phyloP scores from a whole-genome alignment of 495 filamentous ascomycete species.

The Daldinia loculata region DNA sequence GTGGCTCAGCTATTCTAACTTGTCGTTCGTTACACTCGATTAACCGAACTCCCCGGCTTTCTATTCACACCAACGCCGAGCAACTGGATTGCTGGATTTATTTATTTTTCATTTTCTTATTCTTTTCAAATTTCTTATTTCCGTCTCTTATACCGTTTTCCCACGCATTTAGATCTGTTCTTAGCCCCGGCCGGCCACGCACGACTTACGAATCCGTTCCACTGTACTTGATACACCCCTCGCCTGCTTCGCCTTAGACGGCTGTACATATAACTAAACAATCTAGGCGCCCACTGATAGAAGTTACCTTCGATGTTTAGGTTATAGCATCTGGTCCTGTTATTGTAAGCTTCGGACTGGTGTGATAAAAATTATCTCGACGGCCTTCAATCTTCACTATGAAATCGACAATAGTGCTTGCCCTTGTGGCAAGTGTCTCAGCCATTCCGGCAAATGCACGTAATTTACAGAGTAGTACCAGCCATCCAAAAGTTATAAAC shows the following conservation, averaged over 20 bases:
- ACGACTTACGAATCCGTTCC: constrained; percentile 41
- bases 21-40: constrained; percentile 18
- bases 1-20: constrained; percentile 42
- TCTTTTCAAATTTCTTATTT: constrained; percentile 17
- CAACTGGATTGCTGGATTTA: constrained; percentile 25
- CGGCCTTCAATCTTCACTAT: constrained; percentile 12
- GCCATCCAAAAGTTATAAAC: constrained; percentile 56
- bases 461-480: constrained; percentile 40
- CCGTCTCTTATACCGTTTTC: constrained; percentile 16
- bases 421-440: constrained; percentile 32
- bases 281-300: constrained; percentile 5
- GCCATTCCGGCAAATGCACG: constrained; percentile 36
- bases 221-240: constrained; percentile 24
- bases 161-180: constrained; percentile 5
- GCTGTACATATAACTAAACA: constrained; percentile 25
- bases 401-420: constrained; percentile 31
- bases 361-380: constrained; percentile 15
- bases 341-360: constrained; percentile 27
- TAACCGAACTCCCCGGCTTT: constrained; percentile 20
- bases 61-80: constrained; percentile 33
- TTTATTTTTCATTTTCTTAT: not conserved
- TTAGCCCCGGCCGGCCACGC: constrained; percentile 36
- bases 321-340: constrained; percentile 25
- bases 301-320: constrained; percentile 21
- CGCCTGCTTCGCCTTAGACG: constrained; percentile 16